phyloP scores from a whole-genome alignment of 768 basidiomycete species.

The Fomitopsis pulvina region DNA sequence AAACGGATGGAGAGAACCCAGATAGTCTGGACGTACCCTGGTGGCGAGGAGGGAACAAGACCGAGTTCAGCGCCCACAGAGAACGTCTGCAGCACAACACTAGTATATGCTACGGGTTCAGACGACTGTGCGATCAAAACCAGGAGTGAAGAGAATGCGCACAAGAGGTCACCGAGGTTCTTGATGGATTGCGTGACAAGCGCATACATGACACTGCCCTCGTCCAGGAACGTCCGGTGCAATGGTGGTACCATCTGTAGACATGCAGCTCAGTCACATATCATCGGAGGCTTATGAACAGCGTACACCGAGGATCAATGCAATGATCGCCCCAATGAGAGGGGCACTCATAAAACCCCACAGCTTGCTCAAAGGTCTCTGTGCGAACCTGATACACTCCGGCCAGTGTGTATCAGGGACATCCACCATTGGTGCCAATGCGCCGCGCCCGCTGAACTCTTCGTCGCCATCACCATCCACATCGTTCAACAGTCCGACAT shows the following conservation, averaged over 20 bases:
- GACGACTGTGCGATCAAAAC: background rate
- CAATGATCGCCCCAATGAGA: conserved; percentile 22
- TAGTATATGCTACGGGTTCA: conserved; percentile 1
- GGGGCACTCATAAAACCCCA: conserved; percentile 18
- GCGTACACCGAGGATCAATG: conserved; percentile 20
- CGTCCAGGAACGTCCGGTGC: conserved; percentile 13
- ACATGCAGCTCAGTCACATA: background rate
- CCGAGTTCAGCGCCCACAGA: conserved; percentile 23
- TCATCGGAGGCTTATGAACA: no score
- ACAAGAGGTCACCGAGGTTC: conserved; percentile 25
- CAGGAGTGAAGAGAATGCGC: conserved; percentile 1
- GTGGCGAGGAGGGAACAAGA: conserved; percentile 15
- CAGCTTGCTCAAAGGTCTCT: conserved; percentile 16
- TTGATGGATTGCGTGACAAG: conserved; percentile 17
- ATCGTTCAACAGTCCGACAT: conserved; percentile 21
- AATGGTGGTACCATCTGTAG: conserved; percentile 18
- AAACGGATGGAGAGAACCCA: conserved; percentile 22
- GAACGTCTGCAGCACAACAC: conserved; percentile 24
- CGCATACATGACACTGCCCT: conserved; percentile 19
- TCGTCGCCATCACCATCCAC: conserved; percentile 7
- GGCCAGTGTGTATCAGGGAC: conserved; percentile 22
- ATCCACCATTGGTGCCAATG: conserved; percentile 17
- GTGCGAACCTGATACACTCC: conserved; percentile 6
- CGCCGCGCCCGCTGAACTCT: conserved; percentile 3
- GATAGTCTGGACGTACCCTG: conserved; percentile 10